phyloP scores from a whole-genome alignment of 768 basidiomycete genomes.

The Calocera cornea region DNA sequence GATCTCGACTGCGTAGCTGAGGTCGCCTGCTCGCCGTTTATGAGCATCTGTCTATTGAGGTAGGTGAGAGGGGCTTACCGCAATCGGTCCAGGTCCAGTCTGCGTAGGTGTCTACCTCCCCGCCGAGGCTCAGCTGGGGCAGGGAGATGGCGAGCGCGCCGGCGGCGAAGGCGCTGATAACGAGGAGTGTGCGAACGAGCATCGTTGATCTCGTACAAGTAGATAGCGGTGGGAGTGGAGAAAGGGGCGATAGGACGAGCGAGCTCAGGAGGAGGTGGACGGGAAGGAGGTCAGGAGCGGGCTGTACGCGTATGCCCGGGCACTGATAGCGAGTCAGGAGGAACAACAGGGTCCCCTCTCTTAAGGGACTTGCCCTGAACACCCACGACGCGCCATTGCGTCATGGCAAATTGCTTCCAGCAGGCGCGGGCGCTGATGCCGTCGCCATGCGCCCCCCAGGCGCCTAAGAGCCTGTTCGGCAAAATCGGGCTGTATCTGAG shows the following conservation, averaged over 20 bases:
- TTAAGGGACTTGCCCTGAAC: background rate
- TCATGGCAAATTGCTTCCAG: background rate
- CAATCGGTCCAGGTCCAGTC: conserved; percentile 61
- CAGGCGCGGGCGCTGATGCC: too few relatives aligned
- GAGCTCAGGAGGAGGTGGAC: too few relatives aligned
- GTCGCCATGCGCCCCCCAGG: too few relatives aligned
- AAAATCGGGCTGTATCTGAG: too few relatives aligned
- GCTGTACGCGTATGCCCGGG: background rate
- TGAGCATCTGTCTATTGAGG: conserved; percentile 3
- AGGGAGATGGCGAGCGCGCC: conserved; percentile 17
- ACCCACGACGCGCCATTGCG: background rate
- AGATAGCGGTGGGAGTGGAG: background rate
- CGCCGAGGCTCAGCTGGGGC: conserved; percentile 17
- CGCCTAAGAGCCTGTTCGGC: too few relatives aligned
- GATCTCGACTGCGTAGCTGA: conserved; percentile 42
- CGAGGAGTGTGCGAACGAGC: conserved; percentile 9
- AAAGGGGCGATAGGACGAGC: background rate
- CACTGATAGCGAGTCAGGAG: background rate
- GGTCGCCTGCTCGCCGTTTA: conserved; percentile 28
- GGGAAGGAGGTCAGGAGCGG: background rate
- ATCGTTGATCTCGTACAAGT: background rate
- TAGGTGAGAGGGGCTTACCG: conserved; percentile 36
- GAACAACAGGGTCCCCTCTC: too few relatives aligned
- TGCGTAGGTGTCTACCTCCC: conserved; percentile 26
- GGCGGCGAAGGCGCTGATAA: conserved; percentile 12